Conservation (phyloP, 192 early-diverging fungal genomes). For the Haplosporangium gracile region DNA sequence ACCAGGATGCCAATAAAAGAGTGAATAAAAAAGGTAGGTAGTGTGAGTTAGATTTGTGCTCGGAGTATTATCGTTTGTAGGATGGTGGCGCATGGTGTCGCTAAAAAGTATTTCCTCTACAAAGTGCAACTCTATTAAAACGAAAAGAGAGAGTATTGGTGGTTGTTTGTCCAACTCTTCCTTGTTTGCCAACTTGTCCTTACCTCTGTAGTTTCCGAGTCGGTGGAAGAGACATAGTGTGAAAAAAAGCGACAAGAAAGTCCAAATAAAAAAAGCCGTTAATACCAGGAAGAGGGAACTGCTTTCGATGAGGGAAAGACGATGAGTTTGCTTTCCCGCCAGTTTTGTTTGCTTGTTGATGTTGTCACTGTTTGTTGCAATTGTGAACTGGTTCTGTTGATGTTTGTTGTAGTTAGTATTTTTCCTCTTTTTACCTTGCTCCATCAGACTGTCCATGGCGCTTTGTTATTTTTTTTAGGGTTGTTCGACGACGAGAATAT, state of each 20-base stretch:
- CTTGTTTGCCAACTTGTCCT: background rate
- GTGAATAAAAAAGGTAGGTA: background rate
- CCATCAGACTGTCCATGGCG: slow-evolving; percentile 54
- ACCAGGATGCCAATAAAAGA: slow-evolving; percentile 13
- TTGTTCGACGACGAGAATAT: background rate
- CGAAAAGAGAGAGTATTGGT: background rate
- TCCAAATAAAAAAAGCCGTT: background rate
- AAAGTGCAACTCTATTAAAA: background rate
- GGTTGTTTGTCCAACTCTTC: background rate
- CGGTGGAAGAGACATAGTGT: background rate
- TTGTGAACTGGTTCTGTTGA: background rate
- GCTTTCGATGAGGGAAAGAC: background rate
- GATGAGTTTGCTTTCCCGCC: background rate
- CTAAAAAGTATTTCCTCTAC: background rate
- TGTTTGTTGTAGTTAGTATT: background rate
- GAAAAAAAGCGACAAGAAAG: background rate
- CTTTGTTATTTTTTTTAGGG: slow-evolving; percentile 36
- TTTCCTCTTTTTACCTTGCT: slow-evolving; percentile 32
- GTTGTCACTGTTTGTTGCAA: background rate
- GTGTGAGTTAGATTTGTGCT: slow-evolving; percentile 8
- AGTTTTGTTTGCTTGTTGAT: background rate
- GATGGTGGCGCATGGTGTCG: background rate
- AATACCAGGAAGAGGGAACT: background rate
- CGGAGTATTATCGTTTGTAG: slow-evolving; percentile 1
- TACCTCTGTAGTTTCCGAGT: slow-evolving; percentile 12